Evolutionary conservation across 345 rosid genomes (phyloP), one percentile per base, ranked within the genome.

Genomic region (Gossypium bickii): DNA sequence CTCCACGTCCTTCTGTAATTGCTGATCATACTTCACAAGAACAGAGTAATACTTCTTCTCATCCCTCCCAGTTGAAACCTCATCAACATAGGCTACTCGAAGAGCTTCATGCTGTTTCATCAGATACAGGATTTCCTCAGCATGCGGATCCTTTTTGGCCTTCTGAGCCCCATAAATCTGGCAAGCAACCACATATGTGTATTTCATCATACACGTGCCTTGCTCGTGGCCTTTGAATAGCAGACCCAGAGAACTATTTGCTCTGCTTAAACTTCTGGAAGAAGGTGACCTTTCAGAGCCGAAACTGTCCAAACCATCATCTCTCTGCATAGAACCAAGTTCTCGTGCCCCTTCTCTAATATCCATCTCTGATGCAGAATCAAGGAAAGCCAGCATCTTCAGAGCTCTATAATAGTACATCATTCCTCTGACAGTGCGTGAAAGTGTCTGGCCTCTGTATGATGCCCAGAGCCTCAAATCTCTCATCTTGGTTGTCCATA

Each of bases 351-450:
- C 96, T 74, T 89, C 92, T 77, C 82, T 87, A 79, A 92, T 82
- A 84, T 94, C 98, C 92, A 89, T 86, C 86, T 94, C 98, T 5
- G 98, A 86, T 25, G 98, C 98, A 77, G 98, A 89, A 87, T 94
- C 98, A 78, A 94, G 96, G 78, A 91, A 94, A 74, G 97, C 96
- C n/a, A 92, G 88, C 98, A 90, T 87, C 83, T 85, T 92, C 11
- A 94, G 94, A 75, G 98, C 98, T 65, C 98, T 89, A 78, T 92
- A 88, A 77, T 92, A 91, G 67, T 94, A 94, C 98, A 94, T 94
- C 98, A 94, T 94, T 81, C 98, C 98, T 80, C 98, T 87, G 71
- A 92, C 98, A 13, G 98, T 94, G 67, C 98, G 97, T 66, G 93
- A 80, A 78, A 94, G 90, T 29, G 98, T 92, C 84, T 94, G 98